Evolutionary conservation across 78 protist species (phyloP), one percentile per base, ranked within the genome.

Genomic region (Dictyostelium brefeldianum): DNA sequence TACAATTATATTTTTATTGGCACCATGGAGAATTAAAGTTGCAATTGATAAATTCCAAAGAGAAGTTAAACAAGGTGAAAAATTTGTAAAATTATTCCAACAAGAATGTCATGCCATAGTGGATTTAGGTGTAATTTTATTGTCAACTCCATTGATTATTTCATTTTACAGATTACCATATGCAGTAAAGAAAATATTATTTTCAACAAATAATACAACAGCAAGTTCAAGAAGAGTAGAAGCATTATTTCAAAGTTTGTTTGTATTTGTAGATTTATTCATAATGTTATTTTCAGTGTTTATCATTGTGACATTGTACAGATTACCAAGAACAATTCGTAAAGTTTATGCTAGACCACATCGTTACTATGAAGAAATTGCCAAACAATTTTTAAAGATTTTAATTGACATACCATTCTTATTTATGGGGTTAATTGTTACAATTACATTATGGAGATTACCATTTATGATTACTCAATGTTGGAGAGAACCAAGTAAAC

Each of bases 391-490:
- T 29, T 9, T 57, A 22, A 80, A 89, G 89, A 79, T 78, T 48
- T 31, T 53, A 10, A 15, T 29, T 11, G 96, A 94, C 22, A 50
- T 94, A 22, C 96, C 96, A 50, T 64, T 46, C 77, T 10, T 54
- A 10, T 20, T 89, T 1, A 78, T 84, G 96, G 93, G 62, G 0
- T 7, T 78, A 5, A 10, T 94, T 9, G 81, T 89, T 0, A 64
- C 74, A 0, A 22, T 75, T 9, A 3, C 47, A 14, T 64, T 94
- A 2, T 94, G 96, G 96, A 83, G 96, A 51, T 87, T 89, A 27
- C 67, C 81, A 5, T 79, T 94, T 14, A 84, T 94, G 85, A n/a
- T 46, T 10, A 9, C 81, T 22, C 80, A 89, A 41, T 9, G 41
- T 0, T 12, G 12, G 6, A 53, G 4, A 57, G 29, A 17, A 20